phyloP scores from a whole-genome alignment of 768 basidiomycete genomes.

The Tricholoma matsutake region DNA sequence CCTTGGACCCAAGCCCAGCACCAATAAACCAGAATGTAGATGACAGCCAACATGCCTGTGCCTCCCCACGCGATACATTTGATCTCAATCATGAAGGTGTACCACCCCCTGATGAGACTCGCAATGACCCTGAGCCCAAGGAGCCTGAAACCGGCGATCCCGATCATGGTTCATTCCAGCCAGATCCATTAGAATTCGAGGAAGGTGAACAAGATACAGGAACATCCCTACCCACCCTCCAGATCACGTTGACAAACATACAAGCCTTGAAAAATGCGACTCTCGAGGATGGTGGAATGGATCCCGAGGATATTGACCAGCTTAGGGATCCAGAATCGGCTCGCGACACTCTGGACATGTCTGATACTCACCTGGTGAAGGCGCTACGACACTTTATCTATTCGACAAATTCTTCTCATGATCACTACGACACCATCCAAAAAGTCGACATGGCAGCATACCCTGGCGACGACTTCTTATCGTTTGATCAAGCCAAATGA shows the following conservation, averaged over 20 bases:
- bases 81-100: too few species aligned
- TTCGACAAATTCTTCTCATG: neutral
- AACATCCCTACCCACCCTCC: neutral
- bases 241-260: too few species aligned
- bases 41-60: neutral
- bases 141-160: neutral
- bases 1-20: neutral
- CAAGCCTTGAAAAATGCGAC: too few species aligned
- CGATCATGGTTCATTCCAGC: neutral
- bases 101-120: too few species aligned
- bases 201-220: neutral
- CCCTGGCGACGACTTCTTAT: slow-evolving; percentile 6
- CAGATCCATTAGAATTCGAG: neutral
- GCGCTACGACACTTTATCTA: neutral
- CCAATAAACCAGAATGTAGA: neutral
- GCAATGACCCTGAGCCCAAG: neutral
- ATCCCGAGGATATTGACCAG: neutral
- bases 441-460: slow-evolving; percentile 8
- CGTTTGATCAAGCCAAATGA: slow-evolving; percentile 10
- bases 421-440: slow-evolving; percentile 6
- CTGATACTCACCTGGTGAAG: neutral
- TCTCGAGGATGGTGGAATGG: too few species aligned
- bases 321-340: neutral
- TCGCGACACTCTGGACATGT: neutral
- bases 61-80: neutral